phyloP scores from a whole-genome alignment of 805 yeast species.

The Yarrowia deformans region DNA sequence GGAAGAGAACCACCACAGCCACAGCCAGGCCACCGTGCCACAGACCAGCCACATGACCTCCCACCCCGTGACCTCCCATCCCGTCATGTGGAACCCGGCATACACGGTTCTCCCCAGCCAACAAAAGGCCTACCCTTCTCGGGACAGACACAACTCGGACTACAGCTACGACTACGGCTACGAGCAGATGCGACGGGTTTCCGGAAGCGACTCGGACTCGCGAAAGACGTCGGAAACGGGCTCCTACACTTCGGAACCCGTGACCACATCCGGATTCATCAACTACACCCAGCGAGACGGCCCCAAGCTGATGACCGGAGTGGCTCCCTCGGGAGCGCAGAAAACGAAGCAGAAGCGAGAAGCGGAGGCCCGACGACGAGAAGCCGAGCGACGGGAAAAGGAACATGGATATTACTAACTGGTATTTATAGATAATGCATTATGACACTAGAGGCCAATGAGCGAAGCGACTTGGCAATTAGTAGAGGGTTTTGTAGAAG shows the following conservation, averaged over 20 bases:
- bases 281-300: slow-evolving; percentile 36
- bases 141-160: slow-evolving; percentile 24
- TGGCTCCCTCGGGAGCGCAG: slow-evolving; percentile 29
- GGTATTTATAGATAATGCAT: slow-evolving; percentile 35
- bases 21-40: not conserved
- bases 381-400: slow-evolving; percentile 6
- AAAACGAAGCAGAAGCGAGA: slow-evolving; percentile 37
- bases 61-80: not conserved
- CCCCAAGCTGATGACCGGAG: slow-evolving; percentile 34
- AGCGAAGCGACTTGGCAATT: too few species aligned
- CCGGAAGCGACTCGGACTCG: not conserved
- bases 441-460: too few species aligned
- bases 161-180: slow-evolving; percentile 14
- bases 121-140: not conserved
- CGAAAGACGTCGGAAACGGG: slow-evolving; percentile 8
- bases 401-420: slow-evolving; percentile 36
- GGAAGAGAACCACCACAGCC: not conserved
- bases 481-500: too few species aligned
- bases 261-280: slow-evolving; percentile 10
- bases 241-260: not conserved
- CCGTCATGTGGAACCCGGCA: slow-evolving; percentile 17
- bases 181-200: not conserved
- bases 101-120: slow-evolving; percentile 10
- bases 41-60: not conserved
- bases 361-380: slow-evolving; percentile 29